Conservation (phyloP, 306 rosid genomes). For the Spatholobus suberectus region DNA sequence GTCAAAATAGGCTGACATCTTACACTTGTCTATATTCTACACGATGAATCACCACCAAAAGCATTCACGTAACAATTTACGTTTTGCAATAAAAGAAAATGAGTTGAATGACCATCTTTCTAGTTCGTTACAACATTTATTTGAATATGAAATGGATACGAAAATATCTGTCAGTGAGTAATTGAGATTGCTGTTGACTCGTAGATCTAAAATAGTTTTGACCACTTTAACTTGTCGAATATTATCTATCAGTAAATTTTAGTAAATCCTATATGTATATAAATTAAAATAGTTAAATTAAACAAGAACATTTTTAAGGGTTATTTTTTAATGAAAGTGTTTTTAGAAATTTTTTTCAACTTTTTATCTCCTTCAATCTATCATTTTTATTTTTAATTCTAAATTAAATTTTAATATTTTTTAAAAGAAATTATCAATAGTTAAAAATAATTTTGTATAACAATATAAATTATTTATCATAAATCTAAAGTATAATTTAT, state of each 20-base stretch:
- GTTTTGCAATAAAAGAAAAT: not conserved
- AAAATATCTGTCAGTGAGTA: not conserved
- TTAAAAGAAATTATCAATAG: no score
- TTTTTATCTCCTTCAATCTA: no score
- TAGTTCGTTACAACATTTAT: not conserved
- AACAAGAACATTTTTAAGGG: no score
- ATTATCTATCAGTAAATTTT: not conserved
- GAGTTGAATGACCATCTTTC: not conserved
- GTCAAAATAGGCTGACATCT: conserved; percentile 55
- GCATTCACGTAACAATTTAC: conserved; percentile 27
- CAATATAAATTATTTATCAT: no score
- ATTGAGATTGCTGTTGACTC: not conserved
- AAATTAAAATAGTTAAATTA: no score
- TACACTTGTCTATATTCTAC: conserved; percentile 10
- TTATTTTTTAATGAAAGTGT: no score
- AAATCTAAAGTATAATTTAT: no score
- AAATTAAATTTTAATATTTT: no score
- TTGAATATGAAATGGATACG: not conserved
- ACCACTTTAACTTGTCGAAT: not conserved
- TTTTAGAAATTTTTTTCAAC: no score
- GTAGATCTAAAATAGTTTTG: not conserved
- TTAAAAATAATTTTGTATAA: no score
- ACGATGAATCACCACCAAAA: conserved; percentile 27
- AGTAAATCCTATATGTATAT: no score
- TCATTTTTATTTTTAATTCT: no score